Conservation (phyloP, 2,329 filamentous ascomycete species). For the Teratosphaeria nubilosa region DNA sequence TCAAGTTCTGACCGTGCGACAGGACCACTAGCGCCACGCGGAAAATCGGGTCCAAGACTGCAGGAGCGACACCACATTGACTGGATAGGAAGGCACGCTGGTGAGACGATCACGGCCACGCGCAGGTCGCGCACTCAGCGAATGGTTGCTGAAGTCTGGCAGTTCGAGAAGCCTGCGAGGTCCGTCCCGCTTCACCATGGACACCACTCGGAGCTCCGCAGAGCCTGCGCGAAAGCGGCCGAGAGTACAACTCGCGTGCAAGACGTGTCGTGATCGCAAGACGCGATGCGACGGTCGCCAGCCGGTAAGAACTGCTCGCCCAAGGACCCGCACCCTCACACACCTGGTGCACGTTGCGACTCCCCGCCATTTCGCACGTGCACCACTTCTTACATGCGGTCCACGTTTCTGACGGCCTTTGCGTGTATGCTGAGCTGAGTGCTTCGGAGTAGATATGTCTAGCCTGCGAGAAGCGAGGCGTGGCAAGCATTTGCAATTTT, state of each 20-base stretch:
- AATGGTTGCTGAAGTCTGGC: neutral
- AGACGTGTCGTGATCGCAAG: constrained; percentile 16
- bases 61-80: neutral
- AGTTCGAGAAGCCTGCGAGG: neutral
- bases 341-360: no score
- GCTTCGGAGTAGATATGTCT: constrained; percentile 4
- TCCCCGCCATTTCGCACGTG: no score
- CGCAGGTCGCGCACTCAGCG: neutral
- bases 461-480: constrained; percentile 13
- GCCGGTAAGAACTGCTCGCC: constrained; percentile 1
- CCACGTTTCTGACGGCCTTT: neutral
- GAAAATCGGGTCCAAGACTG: neutral
- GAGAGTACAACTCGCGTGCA: constrained; percentile 6
- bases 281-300: constrained; percentile 16
- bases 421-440: neutral
- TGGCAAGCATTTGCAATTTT: constrained; percentile 10
- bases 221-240: neutral
- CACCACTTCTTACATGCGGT: neutral
- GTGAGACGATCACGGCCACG: neutral
- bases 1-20: neutral
- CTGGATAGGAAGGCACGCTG: neutral
- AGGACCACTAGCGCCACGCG: neutral
- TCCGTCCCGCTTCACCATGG: neutral
- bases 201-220: neutral
- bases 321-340: neutral